These are phyloP conservation scores for Boletus subcaerulescens DNA, from an alignment of 768 basidiomycete genomes.

Conservation along the genomic window DNA sequence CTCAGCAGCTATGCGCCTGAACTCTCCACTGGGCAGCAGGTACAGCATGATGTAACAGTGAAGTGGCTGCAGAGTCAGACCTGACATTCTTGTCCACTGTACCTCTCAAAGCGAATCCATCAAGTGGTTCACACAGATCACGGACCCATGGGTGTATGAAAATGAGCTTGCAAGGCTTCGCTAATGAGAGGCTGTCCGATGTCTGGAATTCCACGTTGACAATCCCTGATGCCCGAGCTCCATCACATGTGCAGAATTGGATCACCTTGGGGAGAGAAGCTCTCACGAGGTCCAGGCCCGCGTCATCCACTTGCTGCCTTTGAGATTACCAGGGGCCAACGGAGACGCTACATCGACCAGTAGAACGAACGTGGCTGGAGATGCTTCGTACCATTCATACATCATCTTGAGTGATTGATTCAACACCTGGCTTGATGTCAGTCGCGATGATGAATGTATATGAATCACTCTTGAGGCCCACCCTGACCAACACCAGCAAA, in stretches of 20 bases:
- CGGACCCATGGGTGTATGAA: too few relatives aligned
- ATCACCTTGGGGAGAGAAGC: slow-evolving; percentile 10
- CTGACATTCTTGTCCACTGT: too few relatives aligned
- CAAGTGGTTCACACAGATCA: too few relatives aligned
- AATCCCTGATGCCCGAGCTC: background rate
- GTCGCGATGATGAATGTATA: too few relatives aligned
- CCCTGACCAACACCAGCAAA: too few relatives aligned
- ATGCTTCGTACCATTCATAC: slow-evolving; percentile 12
- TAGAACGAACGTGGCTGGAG: background rate
- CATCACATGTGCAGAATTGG: slow-evolving; percentile 5
- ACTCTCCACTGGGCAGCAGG: too few relatives aligned
- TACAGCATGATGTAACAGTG: too few relatives aligned
- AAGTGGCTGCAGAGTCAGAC: too few relatives aligned
- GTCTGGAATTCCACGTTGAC: background rate
- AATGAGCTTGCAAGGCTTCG: background rate
- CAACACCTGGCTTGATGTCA: too few relatives aligned
- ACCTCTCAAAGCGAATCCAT: too few relatives aligned
- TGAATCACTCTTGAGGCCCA: too few relatives aligned
- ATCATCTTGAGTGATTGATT: slow-evolving; percentile 10
- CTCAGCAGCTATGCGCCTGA: too few relatives aligned
- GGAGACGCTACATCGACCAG: background rate
- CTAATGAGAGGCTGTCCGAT: background rate
- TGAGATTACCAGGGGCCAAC: background rate
- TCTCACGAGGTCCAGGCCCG: slow-evolving; percentile 17
- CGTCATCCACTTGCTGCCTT: slow-evolving; percentile 4